These are phyloP conservation scores for Calocybe gangraenosa DNA, from an alignment of 768 basidiomycete genomes.

Conservation along the genomic window DNA sequence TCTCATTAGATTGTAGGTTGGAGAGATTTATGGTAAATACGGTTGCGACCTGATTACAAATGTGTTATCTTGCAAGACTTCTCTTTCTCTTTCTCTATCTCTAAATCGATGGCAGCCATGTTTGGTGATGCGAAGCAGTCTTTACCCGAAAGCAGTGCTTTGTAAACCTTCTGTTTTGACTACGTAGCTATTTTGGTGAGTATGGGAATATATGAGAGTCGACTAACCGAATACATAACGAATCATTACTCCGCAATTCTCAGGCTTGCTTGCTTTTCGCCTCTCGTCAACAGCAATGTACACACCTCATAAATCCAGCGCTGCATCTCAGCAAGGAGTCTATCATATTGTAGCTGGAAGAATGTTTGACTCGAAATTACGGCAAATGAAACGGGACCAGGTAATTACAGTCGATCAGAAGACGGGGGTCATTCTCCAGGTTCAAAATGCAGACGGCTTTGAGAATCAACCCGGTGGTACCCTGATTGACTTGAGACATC, in stretches of 20 bases:
- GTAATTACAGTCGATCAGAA: conserved; percentile 43
- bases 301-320: not conserved
- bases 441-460: conserved; percentile 27
- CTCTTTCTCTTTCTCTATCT: too few relatives aligned
- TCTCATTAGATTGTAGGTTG: too few relatives aligned
- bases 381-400: conserved; percentile 37
- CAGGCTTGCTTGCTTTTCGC: not conserved
- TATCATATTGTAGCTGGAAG: conserved; percentile 37
- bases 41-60: too few relatives aligned
- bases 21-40: too few relatives aligned
- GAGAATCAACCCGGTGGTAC: conserved; percentile 5
- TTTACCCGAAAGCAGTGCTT: too few relatives aligned
- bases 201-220: too few relatives aligned
- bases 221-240: too few relatives aligned
- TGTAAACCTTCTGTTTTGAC: too few relatives aligned
- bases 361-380: conserved; percentile 45
- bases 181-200: too few relatives aligned
- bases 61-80: too few relatives aligned
- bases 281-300: not conserved
- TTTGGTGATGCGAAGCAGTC: not conserved
- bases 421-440: conserved; percentile 38
- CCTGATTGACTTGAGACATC: conserved; percentile 35
- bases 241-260: too few relatives aligned
- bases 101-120: too few relatives aligned
- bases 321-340: not conserved